These are phyloP conservation scores for Ramaria rubella DNA, from an alignment of 768 basidiomycete genomes.

Conservation along the genomic window DNA sequence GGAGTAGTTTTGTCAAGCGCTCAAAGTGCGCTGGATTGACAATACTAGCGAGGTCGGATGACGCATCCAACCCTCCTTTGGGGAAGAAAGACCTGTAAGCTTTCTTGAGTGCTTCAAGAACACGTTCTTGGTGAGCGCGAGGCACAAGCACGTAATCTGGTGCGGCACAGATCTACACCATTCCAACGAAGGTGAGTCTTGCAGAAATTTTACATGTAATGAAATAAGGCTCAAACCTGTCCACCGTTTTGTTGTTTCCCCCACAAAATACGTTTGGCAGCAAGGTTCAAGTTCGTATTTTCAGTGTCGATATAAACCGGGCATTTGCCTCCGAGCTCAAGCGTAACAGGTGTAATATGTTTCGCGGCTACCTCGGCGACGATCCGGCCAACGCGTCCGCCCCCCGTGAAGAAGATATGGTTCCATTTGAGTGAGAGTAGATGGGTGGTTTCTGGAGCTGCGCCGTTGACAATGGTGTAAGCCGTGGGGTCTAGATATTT, in stretches of 20 bases:
- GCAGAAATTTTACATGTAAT: too few relatives aligned
- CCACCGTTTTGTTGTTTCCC: conserved; percentile 65
- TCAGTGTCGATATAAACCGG: too few relatives aligned
- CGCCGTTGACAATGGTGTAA: conserved; percentile 19
- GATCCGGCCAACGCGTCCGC: conserved; percentile 38
- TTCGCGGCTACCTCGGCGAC: conserved; percentile 47
- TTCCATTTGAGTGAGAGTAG: conserved; percentile 5
- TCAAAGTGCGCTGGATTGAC: too few relatives aligned
- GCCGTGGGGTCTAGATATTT: conserved; percentile 26
- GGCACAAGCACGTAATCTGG: too few relatives aligned
- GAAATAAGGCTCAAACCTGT: conserved; percentile 22
- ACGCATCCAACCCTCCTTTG: too few relatives aligned
- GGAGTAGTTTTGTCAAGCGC: too few relatives aligned
- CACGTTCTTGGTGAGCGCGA: too few relatives aligned
- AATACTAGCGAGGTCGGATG: too few relatives aligned
- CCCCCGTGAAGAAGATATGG: conserved; percentile 16
- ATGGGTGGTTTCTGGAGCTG: conserved; percentile 14
- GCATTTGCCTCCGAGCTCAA: conserved; percentile 52
- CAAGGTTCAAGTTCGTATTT: conserved; percentile 14
- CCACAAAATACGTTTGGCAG: conserved; percentile 21
- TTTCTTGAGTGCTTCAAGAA: too few relatives aligned
- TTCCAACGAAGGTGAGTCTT: too few relatives aligned
- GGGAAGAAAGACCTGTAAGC: too few relatives aligned
- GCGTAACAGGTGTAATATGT: conserved; percentile 47
- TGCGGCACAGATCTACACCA: too few relatives aligned